phyloP scores from a whole-genome alignment of 441 rosid genomes.

The Mallotus repandus region DNA sequence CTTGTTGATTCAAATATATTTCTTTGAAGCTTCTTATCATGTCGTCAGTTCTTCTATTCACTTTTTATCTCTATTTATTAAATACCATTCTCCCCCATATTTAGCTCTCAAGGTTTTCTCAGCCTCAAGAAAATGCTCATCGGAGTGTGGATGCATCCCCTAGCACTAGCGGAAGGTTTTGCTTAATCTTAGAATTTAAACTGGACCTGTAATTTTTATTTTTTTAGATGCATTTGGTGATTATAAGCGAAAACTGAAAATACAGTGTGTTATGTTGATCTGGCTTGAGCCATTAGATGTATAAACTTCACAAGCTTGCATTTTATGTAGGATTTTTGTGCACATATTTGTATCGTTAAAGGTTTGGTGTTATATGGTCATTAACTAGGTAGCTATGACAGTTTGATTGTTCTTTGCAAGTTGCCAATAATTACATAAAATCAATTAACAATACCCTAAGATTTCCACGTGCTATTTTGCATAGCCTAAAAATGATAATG shows the following conservation, averaged over 20 bases:
- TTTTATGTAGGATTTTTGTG: neutral
- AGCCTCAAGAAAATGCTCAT: slow-evolving; percentile 41
- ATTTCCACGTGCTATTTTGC: neutral
- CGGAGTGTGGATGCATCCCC: slow-evolving; percentile 37
- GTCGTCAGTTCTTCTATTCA: slow-evolving; percentile 1
- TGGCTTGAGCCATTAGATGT: neutral
- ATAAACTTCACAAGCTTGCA: neutral
- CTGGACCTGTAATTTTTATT: slow-evolving; percentile 5
- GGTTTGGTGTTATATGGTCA: neutral
- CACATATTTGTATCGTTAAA: neutral
- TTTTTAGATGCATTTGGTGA: neutral
- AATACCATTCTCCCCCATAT: slow-evolving; percentile 13
- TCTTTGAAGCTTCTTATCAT: neutral
- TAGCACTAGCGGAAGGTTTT: slow-evolving; percentile 56
- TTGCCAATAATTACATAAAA: neutral
- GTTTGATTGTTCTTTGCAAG: neutral
- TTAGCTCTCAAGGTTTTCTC: slow-evolving; percentile 37
- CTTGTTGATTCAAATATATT: neutral
- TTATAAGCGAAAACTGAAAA: neutral
- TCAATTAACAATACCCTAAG: neutral
- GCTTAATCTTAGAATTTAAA: slow-evolving; percentile 1
- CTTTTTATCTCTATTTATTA: neutral
- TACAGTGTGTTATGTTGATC: neutral
- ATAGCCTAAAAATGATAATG: neutral
- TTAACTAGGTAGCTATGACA: neutral